phyloP scores from a whole-genome alignment of 1,284 basidiomycete species.

The Peniophora sp. region DNA sequence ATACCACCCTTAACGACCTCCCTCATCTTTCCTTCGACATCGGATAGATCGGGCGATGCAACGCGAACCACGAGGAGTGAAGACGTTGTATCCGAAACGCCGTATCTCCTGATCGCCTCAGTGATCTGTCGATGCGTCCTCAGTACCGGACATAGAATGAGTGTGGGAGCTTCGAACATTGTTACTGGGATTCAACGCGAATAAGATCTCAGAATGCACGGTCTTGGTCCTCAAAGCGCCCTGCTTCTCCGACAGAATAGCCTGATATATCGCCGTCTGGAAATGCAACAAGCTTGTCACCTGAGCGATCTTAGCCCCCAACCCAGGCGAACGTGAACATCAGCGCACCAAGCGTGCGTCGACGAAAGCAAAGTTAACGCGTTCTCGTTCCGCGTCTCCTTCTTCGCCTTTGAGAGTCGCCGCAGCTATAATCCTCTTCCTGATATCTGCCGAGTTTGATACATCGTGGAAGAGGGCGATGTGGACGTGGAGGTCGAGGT shows the following conservation, averaged over 20 bases:
- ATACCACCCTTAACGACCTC: slow-evolving; percentile 50
- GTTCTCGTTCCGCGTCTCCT: slow-evolving; percentile 63
- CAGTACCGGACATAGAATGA: neutral
- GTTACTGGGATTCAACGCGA: slow-evolving; percentile 75
- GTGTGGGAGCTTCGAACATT: slow-evolving; percentile 45
- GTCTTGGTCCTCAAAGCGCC: slow-evolving; percentile 63
- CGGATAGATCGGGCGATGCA: slow-evolving; percentile 27
- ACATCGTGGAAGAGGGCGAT: slow-evolving; percentile 66
- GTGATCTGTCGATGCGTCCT: slow-evolving; percentile 61
- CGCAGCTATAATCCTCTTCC: slow-evolving; percentile 62
- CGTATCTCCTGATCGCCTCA: slow-evolving; percentile 80
- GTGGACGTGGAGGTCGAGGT: slow-evolving; percentile 44
- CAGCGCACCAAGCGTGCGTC: slow-evolving; percentile 56
- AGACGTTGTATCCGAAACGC: slow-evolving; percentile 62
- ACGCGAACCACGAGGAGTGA: slow-evolving; percentile 73
- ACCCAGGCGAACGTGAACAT: neutral
- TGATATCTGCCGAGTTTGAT: slow-evolving; percentile 52
- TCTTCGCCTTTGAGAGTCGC: slow-evolving; percentile 47
- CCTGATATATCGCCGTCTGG: slow-evolving; percentile 75
- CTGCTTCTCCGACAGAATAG: slow-evolving; percentile 62
- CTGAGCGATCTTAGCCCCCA: slow-evolving; percentile 26
- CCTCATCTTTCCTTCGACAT: slow-evolving; percentile 44
- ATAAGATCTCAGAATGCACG: slow-evolving; percentile 82
- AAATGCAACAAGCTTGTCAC: slow-evolving; percentile 72
- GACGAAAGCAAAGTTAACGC: slow-evolving; percentile 84